A percentile compares a stretch with the other conserved stretches of the same genome.
Conservation (phyloP, 2,329 filamentous ascomycete species). For the Botrytis byssoidea region DNA sequence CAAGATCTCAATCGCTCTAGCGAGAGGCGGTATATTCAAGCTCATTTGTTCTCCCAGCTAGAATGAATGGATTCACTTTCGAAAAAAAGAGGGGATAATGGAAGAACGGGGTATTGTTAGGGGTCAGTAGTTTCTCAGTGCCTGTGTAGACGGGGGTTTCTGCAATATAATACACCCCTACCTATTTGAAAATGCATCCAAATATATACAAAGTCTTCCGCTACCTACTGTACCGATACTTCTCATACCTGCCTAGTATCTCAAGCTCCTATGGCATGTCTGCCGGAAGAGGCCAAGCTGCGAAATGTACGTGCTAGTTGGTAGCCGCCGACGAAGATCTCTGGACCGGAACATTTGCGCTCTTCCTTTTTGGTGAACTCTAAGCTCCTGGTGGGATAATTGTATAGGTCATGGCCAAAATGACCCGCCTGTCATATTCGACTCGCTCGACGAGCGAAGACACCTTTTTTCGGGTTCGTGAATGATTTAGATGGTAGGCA, state of each 20-base stretch:
- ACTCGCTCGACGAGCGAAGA: background rate
- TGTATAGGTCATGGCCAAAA: background rate
- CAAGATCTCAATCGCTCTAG: background rate
- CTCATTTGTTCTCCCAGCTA: background rate
- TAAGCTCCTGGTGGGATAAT: background rate
- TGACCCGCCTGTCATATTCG: background rate
- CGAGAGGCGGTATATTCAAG: background rate
- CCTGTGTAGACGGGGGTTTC: background rate
- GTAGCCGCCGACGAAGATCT: background rate
- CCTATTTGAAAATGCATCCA: background rate
- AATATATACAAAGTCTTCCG: background rate
- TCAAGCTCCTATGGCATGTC: background rate
- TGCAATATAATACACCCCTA: background rate
- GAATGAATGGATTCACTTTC: background rate
- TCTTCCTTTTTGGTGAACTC: background rate
- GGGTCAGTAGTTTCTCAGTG: background rate
- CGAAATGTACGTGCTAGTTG: background rate
- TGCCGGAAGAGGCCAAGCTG: background rate
- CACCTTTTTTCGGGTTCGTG: background rate
- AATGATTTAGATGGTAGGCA: no score
- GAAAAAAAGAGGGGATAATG: background rate
- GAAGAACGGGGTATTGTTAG: accelerated
- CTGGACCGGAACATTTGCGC: background rate
- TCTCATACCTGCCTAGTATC: background rate
- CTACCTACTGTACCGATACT: background rate